Evolutionary conservation across 2,329 filamentous ascomycete species (phyloP).

Genomic region (Leptographium radiaticola): DNA sequence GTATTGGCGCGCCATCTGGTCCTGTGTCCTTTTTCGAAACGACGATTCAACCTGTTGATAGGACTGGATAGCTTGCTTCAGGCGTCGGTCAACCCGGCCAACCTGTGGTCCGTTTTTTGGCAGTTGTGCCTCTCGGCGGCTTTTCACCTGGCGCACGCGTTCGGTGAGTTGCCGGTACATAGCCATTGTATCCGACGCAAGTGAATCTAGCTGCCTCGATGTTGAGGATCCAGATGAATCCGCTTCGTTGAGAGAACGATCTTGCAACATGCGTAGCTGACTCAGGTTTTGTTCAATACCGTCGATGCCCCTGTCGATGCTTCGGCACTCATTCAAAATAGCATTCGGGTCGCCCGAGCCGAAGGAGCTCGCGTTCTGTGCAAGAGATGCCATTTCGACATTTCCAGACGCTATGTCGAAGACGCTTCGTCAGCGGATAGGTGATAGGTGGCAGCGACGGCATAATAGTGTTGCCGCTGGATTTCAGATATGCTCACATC

Average conservation of each 20-base stretch:
- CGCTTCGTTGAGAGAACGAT: conserved; percentile 59
- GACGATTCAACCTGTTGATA: conserved; percentile 72
- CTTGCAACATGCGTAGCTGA: conserved; percentile 58
- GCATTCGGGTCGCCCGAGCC: conserved; percentile 49
- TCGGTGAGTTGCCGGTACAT: conserved; percentile 68
- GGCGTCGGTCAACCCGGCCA: conserved; percentile 61
- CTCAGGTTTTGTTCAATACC: conserved; percentile 60
- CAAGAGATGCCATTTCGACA: conserved; percentile 60
- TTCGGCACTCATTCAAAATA: conserved; percentile 73
- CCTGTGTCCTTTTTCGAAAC: conserved; percentile 67
- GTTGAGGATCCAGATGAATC: conserved; percentile 54
- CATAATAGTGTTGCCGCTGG: too few relatives aligned
- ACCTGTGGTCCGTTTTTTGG: conserved; percentile 69
- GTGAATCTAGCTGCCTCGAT: conserved; percentile 56
- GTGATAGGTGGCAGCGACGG: too few relatives aligned
- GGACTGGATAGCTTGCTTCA: conserved; percentile 68
- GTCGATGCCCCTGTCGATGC: conserved; percentile 66
- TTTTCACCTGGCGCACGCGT: conserved; percentile 72
- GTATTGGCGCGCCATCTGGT: conserved; percentile 81
- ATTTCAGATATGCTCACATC: conserved; percentile 15
- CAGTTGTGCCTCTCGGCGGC: conserved; percentile 54
- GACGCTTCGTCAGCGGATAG: neutral
- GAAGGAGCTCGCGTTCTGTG: conserved; percentile 35
- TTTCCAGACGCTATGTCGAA: conserved; percentile 28
- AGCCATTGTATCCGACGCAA: conserved; percentile 70